A percentile compares a stretch with the other conserved stretches of the same genome.
phyloP scores from a whole-genome alignment of 768 basidiomycete species.

The Auricularia sp. region DNA sequence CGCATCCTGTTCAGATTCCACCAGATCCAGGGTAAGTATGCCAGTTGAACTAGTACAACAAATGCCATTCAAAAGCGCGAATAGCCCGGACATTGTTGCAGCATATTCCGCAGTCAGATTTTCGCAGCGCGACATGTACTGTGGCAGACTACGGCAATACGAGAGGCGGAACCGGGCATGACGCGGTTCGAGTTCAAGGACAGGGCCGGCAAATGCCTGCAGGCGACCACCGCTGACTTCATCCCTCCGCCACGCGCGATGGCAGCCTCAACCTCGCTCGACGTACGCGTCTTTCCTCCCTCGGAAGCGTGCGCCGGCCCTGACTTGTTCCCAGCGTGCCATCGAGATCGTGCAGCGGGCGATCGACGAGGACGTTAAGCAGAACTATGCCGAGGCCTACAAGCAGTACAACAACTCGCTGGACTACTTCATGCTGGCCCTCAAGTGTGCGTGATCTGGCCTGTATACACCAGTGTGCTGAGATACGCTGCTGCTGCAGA shows the following conservation, averaged over 20 bases:
- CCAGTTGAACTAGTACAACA: no score
- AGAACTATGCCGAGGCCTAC: conserved; percentile 91
- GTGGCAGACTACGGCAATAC: no score
- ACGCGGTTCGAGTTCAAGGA: no score
- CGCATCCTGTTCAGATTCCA: no score
- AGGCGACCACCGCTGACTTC: neutral
- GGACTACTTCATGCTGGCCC: conserved; percentile 96
- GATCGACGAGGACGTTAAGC: conserved; percentile 86
- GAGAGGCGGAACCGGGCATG: no score
- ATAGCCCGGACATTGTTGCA: no score
- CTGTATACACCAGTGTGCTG: neutral
- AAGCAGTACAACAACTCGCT: conserved; percentile 90
- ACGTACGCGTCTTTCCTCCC: neutral
- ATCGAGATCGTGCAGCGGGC: conserved; percentile 89
- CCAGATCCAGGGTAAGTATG: no score
- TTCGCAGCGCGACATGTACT: no score
- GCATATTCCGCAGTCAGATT: no score
- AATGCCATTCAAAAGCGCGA: no score
- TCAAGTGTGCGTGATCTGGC: conserved; percentile 58
- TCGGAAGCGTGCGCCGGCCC: neutral
- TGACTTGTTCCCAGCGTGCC: conserved; percentile 43
- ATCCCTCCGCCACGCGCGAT: neutral
- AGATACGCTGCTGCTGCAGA: conserved; percentile 31
- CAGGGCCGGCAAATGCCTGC: no score
- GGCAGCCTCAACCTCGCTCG: neutral